These are phyloP conservation scores for Sporothrix mexicana DNA, from an alignment of 2,329 filamentous ascomycete genomes.

Conservation along the genomic window DNA sequence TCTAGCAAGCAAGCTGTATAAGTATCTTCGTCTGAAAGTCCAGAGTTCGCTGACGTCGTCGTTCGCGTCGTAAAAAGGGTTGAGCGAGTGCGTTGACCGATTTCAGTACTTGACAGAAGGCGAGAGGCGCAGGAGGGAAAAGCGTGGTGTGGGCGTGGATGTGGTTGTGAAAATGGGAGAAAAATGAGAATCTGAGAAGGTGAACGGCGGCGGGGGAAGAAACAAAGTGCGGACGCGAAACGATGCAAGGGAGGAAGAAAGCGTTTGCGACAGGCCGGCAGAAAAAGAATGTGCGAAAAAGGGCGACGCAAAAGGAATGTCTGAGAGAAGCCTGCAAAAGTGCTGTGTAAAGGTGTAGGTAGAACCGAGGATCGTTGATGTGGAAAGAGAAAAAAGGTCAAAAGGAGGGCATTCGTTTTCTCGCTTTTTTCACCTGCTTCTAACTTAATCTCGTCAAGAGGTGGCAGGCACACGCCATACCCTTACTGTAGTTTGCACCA, in stretches of 20 bases:
- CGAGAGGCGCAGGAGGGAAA: background rate
- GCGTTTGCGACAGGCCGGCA: background rate
- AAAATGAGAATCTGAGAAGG: background rate
- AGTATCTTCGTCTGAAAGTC: background rate
- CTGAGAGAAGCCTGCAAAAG: background rate
- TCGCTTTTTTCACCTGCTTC: constrained; percentile 26
- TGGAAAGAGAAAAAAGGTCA: background rate
- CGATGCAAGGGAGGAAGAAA: constrained; percentile 14
- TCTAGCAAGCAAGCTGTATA: background rate
- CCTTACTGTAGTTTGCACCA: too few species aligned
- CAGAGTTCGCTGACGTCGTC: background rate
- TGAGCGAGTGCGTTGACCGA: constrained; percentile 3
- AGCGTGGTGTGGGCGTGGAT: too few species aligned
- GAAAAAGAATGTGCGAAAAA: background rate
- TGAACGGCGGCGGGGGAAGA: constrained; percentile 4
- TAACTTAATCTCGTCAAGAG: constrained; percentile 27
- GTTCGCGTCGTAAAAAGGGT: constrained; percentile 1
- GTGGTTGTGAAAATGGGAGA: too few species aligned
- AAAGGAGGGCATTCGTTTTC: constrained; percentile 10
- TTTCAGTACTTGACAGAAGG: background rate
- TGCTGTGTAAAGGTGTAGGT: background rate
- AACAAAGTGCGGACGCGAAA: constrained; percentile 13
- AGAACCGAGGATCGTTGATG: background rate
- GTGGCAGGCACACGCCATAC: constrained; percentile 31
- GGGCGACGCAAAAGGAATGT: background rate